Evolutionary conservation across 139 green algal species (phyloP), one percentile per base, ranked within the genome.

Genomic region (Zygnema circumcarinatum): DNA sequence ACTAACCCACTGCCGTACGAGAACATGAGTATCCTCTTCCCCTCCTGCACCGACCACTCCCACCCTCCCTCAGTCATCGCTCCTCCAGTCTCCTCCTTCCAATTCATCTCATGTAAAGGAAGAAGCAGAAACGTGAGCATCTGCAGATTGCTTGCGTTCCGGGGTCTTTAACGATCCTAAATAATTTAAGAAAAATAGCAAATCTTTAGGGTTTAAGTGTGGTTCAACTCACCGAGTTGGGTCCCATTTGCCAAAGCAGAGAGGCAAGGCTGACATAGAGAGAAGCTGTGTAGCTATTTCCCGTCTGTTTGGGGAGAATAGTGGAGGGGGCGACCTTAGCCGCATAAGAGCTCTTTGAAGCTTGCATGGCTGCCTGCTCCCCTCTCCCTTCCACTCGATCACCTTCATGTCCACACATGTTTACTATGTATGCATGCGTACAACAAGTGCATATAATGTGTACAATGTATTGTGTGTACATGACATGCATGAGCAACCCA

Each of bases 271-370:
- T 89, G 22, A 79, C 84, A 69, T 93, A 95, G 33, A 96, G 74
- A 25, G 87, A 92, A 0, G 94, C 94, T 0, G 93, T 93, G 93
- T 98, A 98, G 83, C 94, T 93, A 90, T 98, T 98, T 88, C 95
- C 95, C 52, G 81, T 89, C 32, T 90, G 79, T 36, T 82, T 76
- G n/a, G 81, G 72, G 54, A 95, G 56, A 31, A 88, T 74, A 0
- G 87, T 88, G 35, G 73, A 81, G 32, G 94, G 91, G 11, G 74
- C 54, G 56, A 97, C 93, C 90, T 93, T 92, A 38, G 36, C 53
- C 67, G 35, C 29, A 74, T 90, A 91, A 32, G 35, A 11, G 25
- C 31, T 38, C 38, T 41, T 36, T 21, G 83, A 86, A 67, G 74
- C 33, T 38, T 39, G 36, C 87, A 91, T 90, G 22, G 53, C 73